These are phyloP conservation scores for Aspergillus neotritici DNA, from an alignment of 2,329 filamentous ascomycete genomes.

Conservation along the genomic window DNA sequence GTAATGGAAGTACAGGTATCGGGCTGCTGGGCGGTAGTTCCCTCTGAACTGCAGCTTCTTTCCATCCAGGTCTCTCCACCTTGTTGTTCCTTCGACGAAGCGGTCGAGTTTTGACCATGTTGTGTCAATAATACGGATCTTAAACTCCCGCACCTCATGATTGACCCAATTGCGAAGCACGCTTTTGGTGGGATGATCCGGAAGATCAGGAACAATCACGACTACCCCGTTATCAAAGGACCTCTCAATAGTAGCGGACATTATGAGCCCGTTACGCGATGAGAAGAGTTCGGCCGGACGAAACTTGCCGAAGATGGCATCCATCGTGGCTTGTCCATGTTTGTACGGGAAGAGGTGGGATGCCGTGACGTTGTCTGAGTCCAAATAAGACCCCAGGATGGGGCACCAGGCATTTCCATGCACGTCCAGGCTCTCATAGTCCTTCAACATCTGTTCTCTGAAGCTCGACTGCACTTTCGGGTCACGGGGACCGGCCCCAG, in stretches of 20 bases:
- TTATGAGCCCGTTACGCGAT: not conserved
- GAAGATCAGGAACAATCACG: conserved; percentile 5
- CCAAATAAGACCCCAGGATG: not conserved
- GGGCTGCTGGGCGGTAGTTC: conserved; percentile 9
- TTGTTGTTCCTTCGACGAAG: too few relatives aligned
- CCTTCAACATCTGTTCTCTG: not conserved
- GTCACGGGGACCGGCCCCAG: conserved; percentile 1
- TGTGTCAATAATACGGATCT: not conserved
- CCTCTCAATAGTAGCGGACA: not conserved
- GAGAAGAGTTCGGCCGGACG: conserved; percentile 2
- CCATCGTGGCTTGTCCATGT: conserved; percentile 3
- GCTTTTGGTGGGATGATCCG: not conserved
- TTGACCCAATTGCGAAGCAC: not conserved
- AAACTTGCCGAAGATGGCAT: conserved; percentile 1
- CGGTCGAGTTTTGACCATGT: too few relatives aligned
- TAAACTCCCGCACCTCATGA: not conserved
- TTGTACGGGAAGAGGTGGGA: not conserved
- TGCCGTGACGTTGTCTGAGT: not conserved
- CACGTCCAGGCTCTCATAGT: conserved; percentile 2
- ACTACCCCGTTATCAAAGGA: conserved; percentile 1
- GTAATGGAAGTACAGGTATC: conserved; percentile 19
- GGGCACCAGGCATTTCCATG: conserved; percentile 3
- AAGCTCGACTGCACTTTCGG: not conserved
- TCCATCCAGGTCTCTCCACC: not conserved
- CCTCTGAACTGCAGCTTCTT: conserved; percentile 7